Evolutionary conservation across 2,329 filamentous ascomycete genomes (phyloP).

Genomic region (Teratosphaeria epicoccoides): DNA sequence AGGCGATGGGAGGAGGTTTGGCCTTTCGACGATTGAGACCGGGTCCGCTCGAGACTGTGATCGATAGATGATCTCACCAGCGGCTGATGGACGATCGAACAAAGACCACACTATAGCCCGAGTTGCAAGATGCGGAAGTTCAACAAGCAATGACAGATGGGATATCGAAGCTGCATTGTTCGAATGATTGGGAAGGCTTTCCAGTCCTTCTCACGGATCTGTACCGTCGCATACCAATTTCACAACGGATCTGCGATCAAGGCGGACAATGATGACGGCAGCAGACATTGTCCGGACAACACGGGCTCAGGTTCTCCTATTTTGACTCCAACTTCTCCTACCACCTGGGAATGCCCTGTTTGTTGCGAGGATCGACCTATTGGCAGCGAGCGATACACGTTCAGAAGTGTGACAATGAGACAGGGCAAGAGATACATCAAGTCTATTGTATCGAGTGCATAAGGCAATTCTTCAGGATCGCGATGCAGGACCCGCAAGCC

Average conservation of each 20-base stretch:
- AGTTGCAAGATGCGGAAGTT: too few relatives aligned
- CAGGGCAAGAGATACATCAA: neutral
- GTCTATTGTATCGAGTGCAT: neutral
- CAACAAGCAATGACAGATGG: too few relatives aligned
- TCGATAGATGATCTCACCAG: neutral
- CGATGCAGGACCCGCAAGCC: neutral
- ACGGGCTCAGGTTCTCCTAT: neutral
- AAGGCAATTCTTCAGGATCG: neutral
- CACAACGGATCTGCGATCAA: too few relatives aligned
- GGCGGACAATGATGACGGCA: too few relatives aligned
- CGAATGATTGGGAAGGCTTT: too few relatives aligned
- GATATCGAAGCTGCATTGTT: too few relatives aligned
- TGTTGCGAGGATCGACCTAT: too few relatives aligned
- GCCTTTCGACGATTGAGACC: slow-evolving; percentile 4
- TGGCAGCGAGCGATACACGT: neutral
- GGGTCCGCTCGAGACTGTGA: neutral
- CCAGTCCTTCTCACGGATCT: too few relatives aligned
- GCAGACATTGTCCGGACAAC: neutral
- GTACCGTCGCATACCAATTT: too few relatives aligned
- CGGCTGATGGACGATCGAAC: too few relatives aligned
- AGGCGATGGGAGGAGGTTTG: slow-evolving; percentile 1
- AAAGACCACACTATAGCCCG: too few relatives aligned
- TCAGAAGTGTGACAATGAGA: neutral
- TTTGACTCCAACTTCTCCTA: neutral
- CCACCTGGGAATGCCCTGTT: neutral